These are phyloP conservation scores for Rhazya stricta DNA, from an alignment of 257 asterid genomes.

Conservation along the genomic window DNA sequence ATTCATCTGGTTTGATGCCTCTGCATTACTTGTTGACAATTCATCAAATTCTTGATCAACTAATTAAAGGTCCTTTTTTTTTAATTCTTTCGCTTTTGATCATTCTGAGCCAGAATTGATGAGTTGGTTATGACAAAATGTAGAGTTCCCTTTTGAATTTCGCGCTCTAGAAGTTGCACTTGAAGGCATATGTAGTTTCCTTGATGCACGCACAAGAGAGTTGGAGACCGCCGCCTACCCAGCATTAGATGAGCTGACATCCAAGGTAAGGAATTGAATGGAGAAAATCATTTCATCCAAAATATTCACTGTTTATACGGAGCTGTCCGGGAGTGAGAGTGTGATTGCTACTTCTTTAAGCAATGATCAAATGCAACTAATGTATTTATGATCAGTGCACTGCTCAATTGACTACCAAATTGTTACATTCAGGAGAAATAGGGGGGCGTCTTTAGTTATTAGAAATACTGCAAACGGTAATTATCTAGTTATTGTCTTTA, in stretches of 20 bases:
- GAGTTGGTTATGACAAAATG: conserved; percentile 10
- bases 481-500: neutral
- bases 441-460: neutral
- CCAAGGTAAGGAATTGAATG: conserved; percentile 43
- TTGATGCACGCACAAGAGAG: conserved; percentile 74
- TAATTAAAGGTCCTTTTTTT: neutral
- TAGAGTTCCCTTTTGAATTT: conserved; percentile 82
- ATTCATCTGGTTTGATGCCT: neutral
- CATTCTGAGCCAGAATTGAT: neutral
- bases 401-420: neutral
- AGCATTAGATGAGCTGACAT: conserved; percentile 87
- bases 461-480: neutral
- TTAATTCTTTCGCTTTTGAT: neutral
- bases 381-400: neutral
- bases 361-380: neutral
- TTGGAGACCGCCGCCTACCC: conserved; percentile 87
- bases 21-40: neutral
- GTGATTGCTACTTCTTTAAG: neutral
- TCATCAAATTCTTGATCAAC: neutral
- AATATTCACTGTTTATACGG: neutral
- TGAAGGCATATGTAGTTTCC: conserved; percentile 78
- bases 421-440: neutral
- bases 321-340: neutral
- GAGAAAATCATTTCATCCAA: neutral
- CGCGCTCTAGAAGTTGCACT: conserved; percentile 90